Evolutionary conservation across 352 stramenopile genomes (phyloP), one percentile per base, ranked within the genome.

Genomic region (Phytopythium delawarense): DNA sequence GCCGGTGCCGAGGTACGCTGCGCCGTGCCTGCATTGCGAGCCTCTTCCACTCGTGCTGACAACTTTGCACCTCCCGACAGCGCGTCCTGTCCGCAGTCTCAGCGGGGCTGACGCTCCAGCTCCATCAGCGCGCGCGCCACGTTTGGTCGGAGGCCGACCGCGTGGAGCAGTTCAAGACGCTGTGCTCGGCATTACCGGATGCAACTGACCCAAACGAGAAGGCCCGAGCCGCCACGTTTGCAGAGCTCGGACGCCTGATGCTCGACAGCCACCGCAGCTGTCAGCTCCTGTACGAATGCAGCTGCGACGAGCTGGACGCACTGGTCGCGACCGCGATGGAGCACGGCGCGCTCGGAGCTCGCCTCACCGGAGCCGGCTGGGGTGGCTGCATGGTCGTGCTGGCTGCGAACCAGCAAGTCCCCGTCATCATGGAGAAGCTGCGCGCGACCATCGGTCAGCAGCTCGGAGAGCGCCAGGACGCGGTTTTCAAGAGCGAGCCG

Each of bases 301-400:
- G 80, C 25, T 93, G 83, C 35, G 54, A 65, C 0, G 84, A 89
- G 58, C 64, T 96, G 30, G 87, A 96, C 42, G 55, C 58, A 35
- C 67, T 96, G n/a, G 79, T 92, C 16, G 68, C 69, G 30, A 72
- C 68, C 32, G 72, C 69, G 44, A 65, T 71, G 21, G 50, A 61
- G 1, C 71, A 61, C 42, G 83, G 84, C 20, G 86, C 88, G 21
- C 62, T 91, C 9, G 86, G 88, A 11, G 81, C 81, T 12, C 75
- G 86, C 20, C 63, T 96, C 25, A 95, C 84, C 13, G 88, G 88
- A 40, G 88, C 88, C 63, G 88, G 88, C 1, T 95, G 88, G 88
- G 88, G 88, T 62, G 88, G 88, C 35, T 96, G 84, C 64, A 75
- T 81, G 1, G 81, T 96, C 11, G 66, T 77, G 18, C 57, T 94